Evolutionary conservation across 176 grass and related monocot genomes (phyloP).

Genomic region (Zea luxurians): DNA sequence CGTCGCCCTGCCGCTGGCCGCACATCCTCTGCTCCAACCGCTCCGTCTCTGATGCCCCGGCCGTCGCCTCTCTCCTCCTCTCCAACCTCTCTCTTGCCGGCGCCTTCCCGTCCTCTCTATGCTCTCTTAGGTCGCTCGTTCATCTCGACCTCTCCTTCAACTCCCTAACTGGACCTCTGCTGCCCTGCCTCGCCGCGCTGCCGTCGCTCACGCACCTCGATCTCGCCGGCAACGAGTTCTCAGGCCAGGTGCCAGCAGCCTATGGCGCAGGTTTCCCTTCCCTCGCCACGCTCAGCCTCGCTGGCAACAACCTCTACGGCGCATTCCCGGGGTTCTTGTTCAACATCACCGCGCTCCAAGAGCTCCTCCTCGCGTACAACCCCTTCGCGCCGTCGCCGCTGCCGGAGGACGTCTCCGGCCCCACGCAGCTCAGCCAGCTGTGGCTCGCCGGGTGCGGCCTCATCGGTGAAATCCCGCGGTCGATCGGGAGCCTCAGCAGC

Average conservation of each 20-base stretch:
- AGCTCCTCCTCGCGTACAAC: slow-evolving; percentile 82
- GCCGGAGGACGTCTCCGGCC: slow-evolving; percentile 25
- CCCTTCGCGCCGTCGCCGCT: slow-evolving; percentile 55
- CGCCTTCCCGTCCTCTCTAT: slow-evolving; percentile 38
- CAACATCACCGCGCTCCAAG: slow-evolving; percentile 45
- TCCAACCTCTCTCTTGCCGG: slow-evolving; percentile 54
- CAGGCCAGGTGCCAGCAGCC: slow-evolving; percentile 41
- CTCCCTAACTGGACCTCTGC: slow-evolving; percentile 46
- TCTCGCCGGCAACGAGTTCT: slow-evolving; percentile 63
- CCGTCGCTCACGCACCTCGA: slow-evolving; percentile 56
- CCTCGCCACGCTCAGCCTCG: slow-evolving; percentile 46
- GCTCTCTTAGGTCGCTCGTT: slow-evolving; percentile 36
- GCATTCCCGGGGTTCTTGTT: slow-evolving; percentile 56
- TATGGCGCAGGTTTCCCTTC: slow-evolving; percentile 46
- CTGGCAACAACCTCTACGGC: slow-evolving; percentile 54
- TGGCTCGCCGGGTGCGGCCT: slow-evolving; percentile 74
- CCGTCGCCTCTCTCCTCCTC: slow-evolving; percentile 53
- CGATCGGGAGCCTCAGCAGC: slow-evolving; percentile 35
- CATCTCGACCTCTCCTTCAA: slow-evolving; percentile 75
- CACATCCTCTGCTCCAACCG: slow-evolving; percentile 39
- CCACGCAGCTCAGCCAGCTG: slow-evolving; percentile 42
- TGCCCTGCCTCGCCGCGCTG: slow-evolving; percentile 48
- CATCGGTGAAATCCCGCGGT: slow-evolving; percentile 51
- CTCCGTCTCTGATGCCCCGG: slow-evolving; percentile 13
- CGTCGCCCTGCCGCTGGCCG: slow-evolving; percentile 59